Percentiles rank a stretch among this genome's conserved stretches.
Conservation (phyloP, 495 filamentous ascomycete genomes). For the Penicillium silybi region DNA sequence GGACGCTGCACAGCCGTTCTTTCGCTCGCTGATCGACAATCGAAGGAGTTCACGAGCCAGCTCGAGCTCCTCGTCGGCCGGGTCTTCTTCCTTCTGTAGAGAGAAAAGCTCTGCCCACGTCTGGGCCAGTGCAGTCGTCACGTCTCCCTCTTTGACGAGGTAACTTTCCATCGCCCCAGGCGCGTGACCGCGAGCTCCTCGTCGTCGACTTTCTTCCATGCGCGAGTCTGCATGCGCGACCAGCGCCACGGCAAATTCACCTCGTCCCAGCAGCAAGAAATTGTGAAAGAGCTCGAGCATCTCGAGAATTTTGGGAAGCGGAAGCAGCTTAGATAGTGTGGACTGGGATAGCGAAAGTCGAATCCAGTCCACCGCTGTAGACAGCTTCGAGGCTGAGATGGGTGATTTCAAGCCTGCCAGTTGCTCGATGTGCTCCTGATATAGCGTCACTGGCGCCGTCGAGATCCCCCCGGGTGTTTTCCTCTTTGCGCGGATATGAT, state of each 20-base stretch:
- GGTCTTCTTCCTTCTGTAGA: slow-evolving; percentile 69
- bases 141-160: slow-evolving; percentile 81
- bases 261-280: slow-evolving; percentile 81
- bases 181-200: slow-evolving; percentile 22
- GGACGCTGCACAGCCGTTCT: slow-evolving; percentile 19
- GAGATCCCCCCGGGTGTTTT: slow-evolving; percentile 29
- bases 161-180: slow-evolving; percentile 47
- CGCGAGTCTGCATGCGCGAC: slow-evolving; percentile 79
- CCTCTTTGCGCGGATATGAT: slow-evolving; percentile 63
- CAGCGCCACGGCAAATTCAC: slow-evolving; percentile 85
- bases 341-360: slow-evolving; percentile 77
- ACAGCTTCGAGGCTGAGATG: slow-evolving; percentile 64
- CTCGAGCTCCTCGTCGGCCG: slow-evolving; percentile 70
- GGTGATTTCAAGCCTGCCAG: slow-evolving; percentile 71
- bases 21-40: slow-evolving; percentile 51
- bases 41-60: slow-evolving; percentile 72
- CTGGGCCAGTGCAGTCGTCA: slow-evolving; percentile 65
- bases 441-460: slow-evolving; percentile 55
- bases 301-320: slow-evolving; percentile 69
- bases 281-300: slow-evolving; percentile 73
- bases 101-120: slow-evolving; percentile 75
- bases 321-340: slow-evolving; percentile 73
- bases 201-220: slow-evolving; percentile 49
- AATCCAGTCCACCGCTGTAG: slow-evolving; percentile 68
- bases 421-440: slow-evolving; percentile 67